Conservation (phyloP, 495 filamentous ascomycete genomes). For the Aspergillus heteromorphus region DNA sequence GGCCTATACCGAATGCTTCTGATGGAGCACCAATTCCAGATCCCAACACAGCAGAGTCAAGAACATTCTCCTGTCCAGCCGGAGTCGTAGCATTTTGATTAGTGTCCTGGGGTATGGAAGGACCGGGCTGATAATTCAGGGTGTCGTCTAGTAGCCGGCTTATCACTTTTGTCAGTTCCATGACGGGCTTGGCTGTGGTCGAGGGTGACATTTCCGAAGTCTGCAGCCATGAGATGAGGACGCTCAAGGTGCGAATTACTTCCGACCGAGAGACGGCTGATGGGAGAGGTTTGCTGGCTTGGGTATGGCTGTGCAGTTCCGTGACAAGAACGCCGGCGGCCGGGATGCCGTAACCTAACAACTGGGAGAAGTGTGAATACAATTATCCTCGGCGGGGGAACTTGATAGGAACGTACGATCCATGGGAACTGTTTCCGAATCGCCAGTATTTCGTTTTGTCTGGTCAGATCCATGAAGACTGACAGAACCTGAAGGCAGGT, state of each 20-base stretch:
- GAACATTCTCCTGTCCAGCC: neutral
- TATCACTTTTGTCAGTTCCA: conserved; percentile 6
- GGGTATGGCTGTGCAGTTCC: conserved; percentile 6
- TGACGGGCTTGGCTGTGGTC: neutral
- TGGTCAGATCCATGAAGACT: conserved; percentile 23
- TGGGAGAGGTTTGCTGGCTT: conserved; percentile 4
- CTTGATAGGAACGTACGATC: neutral
- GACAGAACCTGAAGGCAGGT: conserved; percentile 41
- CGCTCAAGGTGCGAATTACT: conserved; percentile 9
- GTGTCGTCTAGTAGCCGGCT: conserved; percentile 9
- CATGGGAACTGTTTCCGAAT: conserved; percentile 8
- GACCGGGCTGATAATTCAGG: conserved; percentile 4
- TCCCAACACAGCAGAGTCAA: neutral
- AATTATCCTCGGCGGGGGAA: no score
- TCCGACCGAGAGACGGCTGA: conserved; percentile 4
- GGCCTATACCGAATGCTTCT: neutral
- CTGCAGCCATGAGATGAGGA: conserved; percentile 10
- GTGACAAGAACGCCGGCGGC: conserved; percentile 11
- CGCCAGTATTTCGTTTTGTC: neutral
- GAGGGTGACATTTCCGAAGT: neutral
- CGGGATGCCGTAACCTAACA: conserved; percentile 6
- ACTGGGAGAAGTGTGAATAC: no score
- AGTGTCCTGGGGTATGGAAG: neutral
- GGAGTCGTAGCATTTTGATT: neutral
- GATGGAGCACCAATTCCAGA: neutral